phyloP scores from a whole-genome alignment of 768 basidiomycete species.

The Peribolospora baueri region DNA sequence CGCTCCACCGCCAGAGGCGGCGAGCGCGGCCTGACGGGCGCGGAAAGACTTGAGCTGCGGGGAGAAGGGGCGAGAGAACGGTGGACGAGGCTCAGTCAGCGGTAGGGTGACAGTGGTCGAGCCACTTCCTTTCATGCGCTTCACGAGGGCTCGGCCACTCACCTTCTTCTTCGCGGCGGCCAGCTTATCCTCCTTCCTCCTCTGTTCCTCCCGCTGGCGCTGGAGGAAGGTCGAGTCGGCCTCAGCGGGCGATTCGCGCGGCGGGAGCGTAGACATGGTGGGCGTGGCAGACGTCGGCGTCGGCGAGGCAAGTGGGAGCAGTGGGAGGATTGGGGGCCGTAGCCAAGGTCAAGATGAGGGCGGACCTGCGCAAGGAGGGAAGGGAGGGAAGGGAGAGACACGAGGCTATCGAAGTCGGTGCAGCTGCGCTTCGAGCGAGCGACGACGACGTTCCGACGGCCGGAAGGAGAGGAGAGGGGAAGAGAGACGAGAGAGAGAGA shows the following conservation, averaged over 20 bases:
- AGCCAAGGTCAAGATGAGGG: neutral
- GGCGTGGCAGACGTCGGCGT: neutral
- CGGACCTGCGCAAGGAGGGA: neutral
- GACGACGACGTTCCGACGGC: too few relatives aligned
- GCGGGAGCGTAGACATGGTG: neutral
- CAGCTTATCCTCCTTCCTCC: slow-evolving; percentile 12
- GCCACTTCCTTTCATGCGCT: too few relatives aligned
- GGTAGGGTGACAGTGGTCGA: neutral
- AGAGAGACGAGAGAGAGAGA: neutral
- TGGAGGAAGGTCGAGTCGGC: neutral
- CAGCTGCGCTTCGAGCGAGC: neutral
- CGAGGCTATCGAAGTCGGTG: neutral
- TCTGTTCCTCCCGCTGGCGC: slow-evolving; percentile 6
- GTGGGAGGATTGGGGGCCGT: neutral
- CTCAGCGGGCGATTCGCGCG: neutral
- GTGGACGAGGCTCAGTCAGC: neutral
- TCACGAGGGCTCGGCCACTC: neutral
- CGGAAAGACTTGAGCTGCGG: slow-evolving; percentile 13
- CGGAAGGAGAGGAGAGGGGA: neutral
- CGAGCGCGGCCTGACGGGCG: slow-evolving; percentile 5
- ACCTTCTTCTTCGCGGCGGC: slow-evolving; percentile 14
- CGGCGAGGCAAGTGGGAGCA: neutral
- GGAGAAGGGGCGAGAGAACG: too few relatives aligned
- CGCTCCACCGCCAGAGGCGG: too few relatives aligned
- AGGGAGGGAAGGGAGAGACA: neutral